Base-by-base conservation (phyloP, 2,329 filamentous ascomycete species). In the Ampelomyces quisqualis region DNA sequence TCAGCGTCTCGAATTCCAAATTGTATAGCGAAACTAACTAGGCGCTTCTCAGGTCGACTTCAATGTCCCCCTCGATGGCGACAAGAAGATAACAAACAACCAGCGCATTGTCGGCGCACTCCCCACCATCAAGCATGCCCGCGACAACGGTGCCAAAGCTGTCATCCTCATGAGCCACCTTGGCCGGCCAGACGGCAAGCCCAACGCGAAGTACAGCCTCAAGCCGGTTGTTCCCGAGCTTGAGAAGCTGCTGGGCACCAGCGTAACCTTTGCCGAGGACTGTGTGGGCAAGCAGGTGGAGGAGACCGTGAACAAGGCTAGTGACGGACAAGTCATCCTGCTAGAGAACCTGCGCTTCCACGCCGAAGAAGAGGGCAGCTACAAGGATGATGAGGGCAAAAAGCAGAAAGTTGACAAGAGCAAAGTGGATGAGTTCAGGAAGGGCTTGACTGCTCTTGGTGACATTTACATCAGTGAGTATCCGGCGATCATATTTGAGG, bases 261-360 rank as follows among this genome's bases (percentile, higher is more conserved):
- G 77, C 59, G 90, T 98, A 59, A 86, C 84, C 65, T 91, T 98
- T 71, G 85, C 90, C 40, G 81, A 89, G 24, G 93, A 97, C 76
- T 93, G 81, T 62, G 91, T 97, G 44, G 93, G 93, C 54, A 77
- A 85, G 49, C 85, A 95, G 73, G 87, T 90, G 40, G 93, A 98
- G 80, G 85, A 86, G 61, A 85, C 86, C 35, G 90, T 97, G 60
- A 88, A 86, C 76, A 85, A 84, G 70, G 88, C 90, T 50, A 80
- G 79, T 40, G 80, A 82, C 59, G 93, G 91, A 59, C 82, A 89
- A 63, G 82, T 98, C 40, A 80, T 98, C 43, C 82, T 98, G 22
- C 80, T 98, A 38, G 93, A 98, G 82, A 98, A 98, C 79, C 77
- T 98, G 73, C 89, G 93, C 58, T 98, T 97, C 82, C 93, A 98